Conservation (phyloP, 2,329 filamentous ascomycete species). For the Monilinia fructicola region DNA sequence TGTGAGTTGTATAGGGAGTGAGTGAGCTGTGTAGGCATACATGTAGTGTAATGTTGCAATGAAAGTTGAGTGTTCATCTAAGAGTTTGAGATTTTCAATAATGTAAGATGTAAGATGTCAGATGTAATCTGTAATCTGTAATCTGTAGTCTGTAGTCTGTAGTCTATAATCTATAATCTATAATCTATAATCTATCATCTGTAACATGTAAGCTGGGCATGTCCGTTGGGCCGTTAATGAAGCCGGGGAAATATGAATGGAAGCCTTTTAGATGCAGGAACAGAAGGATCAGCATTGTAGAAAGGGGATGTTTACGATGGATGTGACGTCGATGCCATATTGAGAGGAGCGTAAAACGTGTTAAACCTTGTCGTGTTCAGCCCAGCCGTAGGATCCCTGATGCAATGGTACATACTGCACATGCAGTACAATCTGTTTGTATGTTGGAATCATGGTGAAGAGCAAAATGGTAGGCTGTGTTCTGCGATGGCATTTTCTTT, state of each 20-base stretch:
- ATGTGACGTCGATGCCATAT: conserved; percentile 10
- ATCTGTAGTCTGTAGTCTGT: no score
- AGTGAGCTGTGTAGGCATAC: no score
- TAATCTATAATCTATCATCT: no score
- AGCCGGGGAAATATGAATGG: neutral
- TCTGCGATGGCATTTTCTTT: neutral
- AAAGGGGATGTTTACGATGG: neutral
- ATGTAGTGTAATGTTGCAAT: no score
- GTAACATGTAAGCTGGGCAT: neutral
- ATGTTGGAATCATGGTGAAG: neutral
- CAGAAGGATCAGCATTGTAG: neutral
- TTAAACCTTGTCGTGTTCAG: neutral
- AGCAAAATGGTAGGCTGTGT: conserved; percentile 5
- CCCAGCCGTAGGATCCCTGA: neutral
- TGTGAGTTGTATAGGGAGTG: no score
- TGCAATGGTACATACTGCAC: neutral
- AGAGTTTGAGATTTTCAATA: neutral
- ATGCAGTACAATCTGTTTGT: neutral
- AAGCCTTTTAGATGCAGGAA: neutral
- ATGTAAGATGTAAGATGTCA: neutral
- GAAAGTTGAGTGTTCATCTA: neutral
- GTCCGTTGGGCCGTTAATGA: conserved; percentile 1
- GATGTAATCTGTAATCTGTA: no score
- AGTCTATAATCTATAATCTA: no score
- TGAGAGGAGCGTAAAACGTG: conserved; percentile 16